Evolutionary conservation across 129 eudicot species (phyloP).

Genomic region (Chrysanthemum seticuspe): DNA sequence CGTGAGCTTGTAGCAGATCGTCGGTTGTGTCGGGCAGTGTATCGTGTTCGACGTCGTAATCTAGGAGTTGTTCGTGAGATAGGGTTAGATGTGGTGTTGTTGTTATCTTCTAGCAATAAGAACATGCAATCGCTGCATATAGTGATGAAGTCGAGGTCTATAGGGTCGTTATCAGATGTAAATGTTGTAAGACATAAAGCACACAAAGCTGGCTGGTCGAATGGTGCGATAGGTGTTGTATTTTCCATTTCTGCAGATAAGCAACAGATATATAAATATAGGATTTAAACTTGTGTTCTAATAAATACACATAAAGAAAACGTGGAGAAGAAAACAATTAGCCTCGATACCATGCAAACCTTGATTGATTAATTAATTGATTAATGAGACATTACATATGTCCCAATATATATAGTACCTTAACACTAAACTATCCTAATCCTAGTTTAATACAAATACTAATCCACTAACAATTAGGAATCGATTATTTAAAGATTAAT

Average conservation of each 20-base stretch:
- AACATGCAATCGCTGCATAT: constrained; percentile 81
- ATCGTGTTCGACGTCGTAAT: constrained; percentile 40
- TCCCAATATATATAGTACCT: too few relatives aligned
- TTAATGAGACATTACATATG: too few relatives aligned
- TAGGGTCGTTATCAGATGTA: constrained; percentile 39
- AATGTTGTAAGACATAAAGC: constrained; percentile 60
- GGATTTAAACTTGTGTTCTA: not conserved
- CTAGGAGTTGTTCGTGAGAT: constrained; percentile 33
- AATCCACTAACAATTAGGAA: too few relatives aligned
- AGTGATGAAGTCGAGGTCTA: constrained; percentile 43
- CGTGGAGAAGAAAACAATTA: too few relatives aligned
- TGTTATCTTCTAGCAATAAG: constrained; percentile 58
- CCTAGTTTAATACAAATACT: too few relatives aligned
- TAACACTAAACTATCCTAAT: too few relatives aligned
- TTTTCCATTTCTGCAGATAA: constrained; percentile 35
- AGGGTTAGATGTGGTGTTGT: constrained; percentile 40
- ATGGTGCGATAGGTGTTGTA: constrained; percentile 15
- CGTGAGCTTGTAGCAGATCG: constrained; percentile 1
- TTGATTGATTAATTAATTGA: too few relatives aligned
- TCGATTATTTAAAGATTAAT: too few relatives aligned
- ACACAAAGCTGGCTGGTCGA: constrained; percentile 41
- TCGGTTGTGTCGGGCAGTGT: constrained; percentile 31
- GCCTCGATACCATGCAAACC: too few relatives aligned
- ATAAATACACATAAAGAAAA: too few relatives aligned
- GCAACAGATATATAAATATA: not conserved